Base-by-base conservation (phyloP, 768 basidiomycete genomes). In the Collybia nuda region DNA sequence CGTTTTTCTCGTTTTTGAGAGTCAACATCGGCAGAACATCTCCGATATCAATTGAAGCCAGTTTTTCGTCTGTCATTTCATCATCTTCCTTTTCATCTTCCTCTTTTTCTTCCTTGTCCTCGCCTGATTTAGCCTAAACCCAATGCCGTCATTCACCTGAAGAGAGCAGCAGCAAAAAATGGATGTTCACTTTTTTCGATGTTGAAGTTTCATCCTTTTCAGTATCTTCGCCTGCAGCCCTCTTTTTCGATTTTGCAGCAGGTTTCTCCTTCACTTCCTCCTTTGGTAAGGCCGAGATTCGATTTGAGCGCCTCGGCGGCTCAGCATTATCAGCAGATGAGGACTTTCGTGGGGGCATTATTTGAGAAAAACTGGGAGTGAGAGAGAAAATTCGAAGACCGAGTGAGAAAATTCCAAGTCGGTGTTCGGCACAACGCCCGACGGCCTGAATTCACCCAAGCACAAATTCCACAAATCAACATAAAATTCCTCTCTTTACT, bases 1-100 rank as follows among this genome's bases (percentile, higher is more conserved):
- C 84, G 39, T 76, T 89, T 65, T 89, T 83, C 70, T 97, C 90
- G 65, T 93, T 91, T 71, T 93, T 86, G 52, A 98, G 71, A 5
- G 73, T 79, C 53, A 95, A 61, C 9, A 80, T 79, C 2, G 93
- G 93, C 39, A 97, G 71, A 24, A 70, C 68, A 53, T 88, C 90
- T 5, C 93, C 95, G 28, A 92, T 70, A 53, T 88, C 78, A 53
- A 95, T 76, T 1, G 67, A 45, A 23, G 67, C 59, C 24, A 74
- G 58, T 14, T 60, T 58, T 24, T 47, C 36, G 3, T 3, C 32
- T 11, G 36, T 14, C 6, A 11, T 11, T 5, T 9, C 32, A 11
- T 32, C 32, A 11, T 14, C 32, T 32, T 32, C 32, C 12, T 9
- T 56, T 24, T 58, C 58, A 40, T 61, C 60, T 23, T 52, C 61